phyloP scores from a whole-genome alignment of 2,329 filamentous ascomycete genomes.

The Trichoderma sp. region DNA sequence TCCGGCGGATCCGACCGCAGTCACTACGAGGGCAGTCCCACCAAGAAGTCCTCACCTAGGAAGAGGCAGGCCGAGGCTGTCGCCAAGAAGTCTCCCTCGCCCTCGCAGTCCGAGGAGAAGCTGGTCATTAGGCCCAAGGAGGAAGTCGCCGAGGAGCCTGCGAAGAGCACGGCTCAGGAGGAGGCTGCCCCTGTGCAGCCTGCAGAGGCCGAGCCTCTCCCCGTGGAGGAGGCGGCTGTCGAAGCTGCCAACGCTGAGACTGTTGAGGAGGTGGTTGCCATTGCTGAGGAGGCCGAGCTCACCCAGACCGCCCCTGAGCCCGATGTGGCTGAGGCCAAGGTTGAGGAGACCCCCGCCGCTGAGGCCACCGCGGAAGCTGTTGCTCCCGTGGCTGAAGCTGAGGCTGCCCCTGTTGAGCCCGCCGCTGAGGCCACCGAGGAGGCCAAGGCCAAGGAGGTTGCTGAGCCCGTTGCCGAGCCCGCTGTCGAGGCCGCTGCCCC shows the following conservation, averaged over 20 bases:
- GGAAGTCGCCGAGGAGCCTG: constrained; percentile 23
- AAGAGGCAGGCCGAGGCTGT: not conserved
- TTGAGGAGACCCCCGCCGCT: constrained; percentile 5
- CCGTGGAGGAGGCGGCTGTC: constrained; percentile 25
- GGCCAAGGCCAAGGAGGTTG: constrained; percentile 28
- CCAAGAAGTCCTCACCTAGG: constrained; percentile 17
- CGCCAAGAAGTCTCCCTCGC: constrained; percentile 7
- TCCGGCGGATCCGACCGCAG: constrained; percentile 2
- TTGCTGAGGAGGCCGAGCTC: constrained; percentile 25
- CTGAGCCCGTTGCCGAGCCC: not conserved
- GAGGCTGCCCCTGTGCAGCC: constrained; percentile 15
- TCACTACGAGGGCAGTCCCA: constrained; percentile 9
- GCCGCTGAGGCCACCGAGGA: constrained; percentile 16
- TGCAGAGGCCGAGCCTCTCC: constrained; percentile 12
- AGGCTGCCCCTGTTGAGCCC: constrained; percentile 15
- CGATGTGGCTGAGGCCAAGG: constrained; percentile 12
- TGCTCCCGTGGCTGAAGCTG: not conserved
- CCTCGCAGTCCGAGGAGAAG: constrained; percentile 3
- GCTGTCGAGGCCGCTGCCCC: not conserved
- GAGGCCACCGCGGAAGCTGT: constrained; percentile 1
- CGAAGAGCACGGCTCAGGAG: constrained; percentile 11
- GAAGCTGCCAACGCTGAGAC: constrained; percentile 28
- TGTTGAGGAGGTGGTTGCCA: constrained; percentile 25
- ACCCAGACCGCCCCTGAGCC: constrained; percentile 20
- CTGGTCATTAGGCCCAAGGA: not conserved